A percentile compares a stretch with the other conserved stretches of the same genome.
phyloP scores from a whole-genome alignment of 2,329 filamentous ascomycete genomes.

The Calonectria fujianensis region DNA sequence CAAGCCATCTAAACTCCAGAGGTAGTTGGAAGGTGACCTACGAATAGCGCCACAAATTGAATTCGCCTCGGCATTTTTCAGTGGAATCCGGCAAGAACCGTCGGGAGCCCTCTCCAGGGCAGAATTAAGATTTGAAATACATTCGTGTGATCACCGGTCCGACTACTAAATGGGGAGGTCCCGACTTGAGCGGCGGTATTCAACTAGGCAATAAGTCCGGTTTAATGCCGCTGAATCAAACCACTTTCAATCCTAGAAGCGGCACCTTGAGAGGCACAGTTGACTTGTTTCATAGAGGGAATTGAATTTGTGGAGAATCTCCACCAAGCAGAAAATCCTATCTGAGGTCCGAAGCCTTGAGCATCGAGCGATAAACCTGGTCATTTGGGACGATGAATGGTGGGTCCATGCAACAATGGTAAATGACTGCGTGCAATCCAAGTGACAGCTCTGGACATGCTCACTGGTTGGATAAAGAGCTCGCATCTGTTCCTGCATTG shows the following conservation, averaged over 20 bases:
- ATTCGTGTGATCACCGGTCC: background rate
- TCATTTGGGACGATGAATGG: background rate
- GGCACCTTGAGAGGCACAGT: background rate
- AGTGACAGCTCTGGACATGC: background rate
- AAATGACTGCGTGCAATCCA: background rate
- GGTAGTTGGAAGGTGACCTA: no score
- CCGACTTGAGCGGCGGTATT: background rate
- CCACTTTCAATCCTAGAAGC: background rate
- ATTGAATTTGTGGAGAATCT: slow-evolving; percentile 1
- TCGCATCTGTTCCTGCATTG: slow-evolving; percentile 23
- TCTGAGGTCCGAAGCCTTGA: background rate
- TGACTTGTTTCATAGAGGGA: background rate
- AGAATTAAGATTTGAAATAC: background rate
- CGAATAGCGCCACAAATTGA: background rate
- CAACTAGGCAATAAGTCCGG: slow-evolving; percentile 15
- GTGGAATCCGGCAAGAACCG: background rate
- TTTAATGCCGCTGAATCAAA: no score
- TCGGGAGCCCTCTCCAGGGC: background rate
- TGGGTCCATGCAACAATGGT: background rate
- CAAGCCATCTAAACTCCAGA: no score
- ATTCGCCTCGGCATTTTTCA: slow-evolving; percentile 1
- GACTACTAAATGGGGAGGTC: background rate
- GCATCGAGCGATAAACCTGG: background rate
- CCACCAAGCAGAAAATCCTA: background rate
- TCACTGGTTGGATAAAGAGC: background rate